Conservation (phyloP, 176 grass and related monocot genomes). For the Alopecurus myosuroides region DNA sequence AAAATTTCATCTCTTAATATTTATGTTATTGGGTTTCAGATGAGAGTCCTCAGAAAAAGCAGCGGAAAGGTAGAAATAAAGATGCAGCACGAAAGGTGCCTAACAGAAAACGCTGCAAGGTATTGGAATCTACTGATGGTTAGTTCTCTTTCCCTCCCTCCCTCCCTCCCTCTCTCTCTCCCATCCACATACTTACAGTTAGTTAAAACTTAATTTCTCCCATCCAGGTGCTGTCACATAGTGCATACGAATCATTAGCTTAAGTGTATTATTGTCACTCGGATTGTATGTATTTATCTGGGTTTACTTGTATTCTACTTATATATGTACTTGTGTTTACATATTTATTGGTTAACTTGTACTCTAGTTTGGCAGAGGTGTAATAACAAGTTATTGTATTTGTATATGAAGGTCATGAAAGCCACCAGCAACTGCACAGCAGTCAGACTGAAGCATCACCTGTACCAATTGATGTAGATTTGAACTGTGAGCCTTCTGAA, state of each 20-base stretch:
- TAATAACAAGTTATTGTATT: background rate
- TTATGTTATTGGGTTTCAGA: conserved; percentile 36
- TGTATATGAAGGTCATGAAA: conserved; percentile 32
- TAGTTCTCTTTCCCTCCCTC: background rate
- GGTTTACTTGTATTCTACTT: background rate
- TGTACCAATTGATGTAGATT: conserved; percentile 22
- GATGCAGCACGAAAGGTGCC: conserved; percentile 33
- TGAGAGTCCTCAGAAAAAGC: conserved; percentile 55
- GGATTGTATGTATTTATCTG: background rate
- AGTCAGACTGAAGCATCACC: conserved; percentile 12
- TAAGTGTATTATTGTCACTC: background rate
- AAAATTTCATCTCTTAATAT: conserved; percentile 12
- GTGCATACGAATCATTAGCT: background rate
- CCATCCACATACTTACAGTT: conserved; percentile 1
- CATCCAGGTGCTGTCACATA: background rate
- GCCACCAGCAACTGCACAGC: conserved; percentile 24
- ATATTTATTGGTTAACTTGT: conserved; percentile 2
- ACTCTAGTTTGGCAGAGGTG: background rate
- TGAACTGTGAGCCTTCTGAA: conserved; percentile 21
- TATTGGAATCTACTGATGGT: conserved; percentile 45
- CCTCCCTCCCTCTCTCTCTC: background rate
- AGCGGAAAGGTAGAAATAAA: conserved; percentile 46
- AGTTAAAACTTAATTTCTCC: background rate
- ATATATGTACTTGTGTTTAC: background rate
- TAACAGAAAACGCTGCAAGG: conserved; percentile 52